Evolutionary conservation across 441 rosid genomes (phyloP).

Genomic region (Adansonia madagascariensis): DNA sequence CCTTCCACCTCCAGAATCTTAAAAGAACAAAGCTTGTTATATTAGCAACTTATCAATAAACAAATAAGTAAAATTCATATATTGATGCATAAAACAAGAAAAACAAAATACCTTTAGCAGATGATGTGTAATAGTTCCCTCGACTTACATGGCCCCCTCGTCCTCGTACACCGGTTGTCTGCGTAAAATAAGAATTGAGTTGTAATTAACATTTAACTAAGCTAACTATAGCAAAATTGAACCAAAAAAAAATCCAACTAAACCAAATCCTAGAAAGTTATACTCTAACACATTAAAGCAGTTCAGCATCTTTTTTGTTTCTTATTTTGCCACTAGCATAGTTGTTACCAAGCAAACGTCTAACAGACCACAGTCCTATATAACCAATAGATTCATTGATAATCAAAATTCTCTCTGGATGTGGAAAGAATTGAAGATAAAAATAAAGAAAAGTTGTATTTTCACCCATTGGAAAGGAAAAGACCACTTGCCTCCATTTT

Average conservation of each 20-base stretch:
- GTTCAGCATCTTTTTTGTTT: neutral
- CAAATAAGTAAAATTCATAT: neutral
- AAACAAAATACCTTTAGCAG: conserved; percentile 40
- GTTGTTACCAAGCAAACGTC: conserved; percentile 14
- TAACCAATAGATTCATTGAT: neutral
- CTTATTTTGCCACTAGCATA: neutral
- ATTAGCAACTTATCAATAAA: neutral
- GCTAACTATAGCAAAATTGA: neutral
- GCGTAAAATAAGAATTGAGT: conserved; percentile 31
- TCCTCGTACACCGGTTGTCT: conserved; percentile 47
- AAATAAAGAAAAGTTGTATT: neutral
- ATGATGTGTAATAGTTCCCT: conserved; percentile 52
- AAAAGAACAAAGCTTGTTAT: conserved; percentile 20
- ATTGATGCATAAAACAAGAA: conserved; percentile 4
- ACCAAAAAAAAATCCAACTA: neutral
- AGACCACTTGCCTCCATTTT: conserved; percentile 65
- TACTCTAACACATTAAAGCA: neutral
- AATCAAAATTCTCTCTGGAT: neutral
- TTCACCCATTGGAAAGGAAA: conserved; percentile 15
- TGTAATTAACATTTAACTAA: neutral
- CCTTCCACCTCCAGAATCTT: conserved; percentile 57
- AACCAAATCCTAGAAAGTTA: neutral
- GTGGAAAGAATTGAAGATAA: neutral
- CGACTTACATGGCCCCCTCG: conserved; percentile 54
- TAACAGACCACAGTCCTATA: conserved; percentile 2